Evolutionary conservation across 176 grass and related monocot species (phyloP), one percentile per base, ranked within the genome.

Genomic region (Dactylis glomerata): DNA sequence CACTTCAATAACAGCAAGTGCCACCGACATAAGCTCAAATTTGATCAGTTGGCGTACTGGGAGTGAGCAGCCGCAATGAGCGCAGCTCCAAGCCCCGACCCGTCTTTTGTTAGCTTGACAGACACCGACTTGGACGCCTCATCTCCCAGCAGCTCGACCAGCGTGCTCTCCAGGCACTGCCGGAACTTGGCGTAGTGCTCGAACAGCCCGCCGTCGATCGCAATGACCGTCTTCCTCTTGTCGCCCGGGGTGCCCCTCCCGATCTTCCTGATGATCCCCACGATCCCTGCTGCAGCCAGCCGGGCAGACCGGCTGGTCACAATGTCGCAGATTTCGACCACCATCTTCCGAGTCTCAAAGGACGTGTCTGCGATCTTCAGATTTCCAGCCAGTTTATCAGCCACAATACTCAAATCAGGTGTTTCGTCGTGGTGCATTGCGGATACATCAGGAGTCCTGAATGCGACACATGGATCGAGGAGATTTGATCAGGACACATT

Each of bases 261-360:
- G 3, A 95, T 88, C 83, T 97, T 97, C 56, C 87, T 84, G 5
- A 97, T 77, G 77, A 97, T 95, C 8, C 88, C 92, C n/a, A 91
- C 91, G 51, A 97, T 97, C 46, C 95, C 95, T 1, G 95, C 92
- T 1, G 92, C 92, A 20, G 92, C 92, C 46, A 97, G 82, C 31
- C 90, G 71, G 19, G 92, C 95, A 27, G 95, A 90, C 84, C 95
- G 82, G 20, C 73, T 82, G 68, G 88, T 91, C 4, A 94, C 90
- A 7, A 94, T 86, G 71, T 93, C 92, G 19, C 92, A 94, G 38
- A 94, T 87, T 55, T 88, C 77, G 8, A 93, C 88, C 1, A 93
- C 63, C 86, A 94, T 87, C 82, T 88, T 91, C 78, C 90, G 84
- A 28, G 87, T 83, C 44, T 95, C 86, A 38, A 93, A 61, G 36